Evolutionary conservation across 2,329 filamentous ascomycete species (phyloP).

Genomic region (Talaromyces islandicus): DNA sequence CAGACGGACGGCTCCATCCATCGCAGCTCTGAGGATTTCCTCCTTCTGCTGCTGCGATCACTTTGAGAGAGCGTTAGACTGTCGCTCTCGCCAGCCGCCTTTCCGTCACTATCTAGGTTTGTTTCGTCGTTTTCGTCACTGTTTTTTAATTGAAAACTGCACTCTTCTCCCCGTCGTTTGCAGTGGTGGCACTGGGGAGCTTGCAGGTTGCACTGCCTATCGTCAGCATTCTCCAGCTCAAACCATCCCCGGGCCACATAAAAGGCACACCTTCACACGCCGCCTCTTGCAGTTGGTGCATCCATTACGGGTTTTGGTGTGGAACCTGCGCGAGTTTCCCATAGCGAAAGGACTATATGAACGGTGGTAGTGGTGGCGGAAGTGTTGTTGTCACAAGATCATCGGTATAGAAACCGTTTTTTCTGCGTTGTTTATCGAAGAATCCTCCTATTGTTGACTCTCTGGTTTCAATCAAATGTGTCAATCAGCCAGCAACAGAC

Average conservation of each 20-base stretch:
- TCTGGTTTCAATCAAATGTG: neutral
- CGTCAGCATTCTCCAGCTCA: neutral
- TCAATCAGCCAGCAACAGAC: neutral
- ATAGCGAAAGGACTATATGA: neutral
- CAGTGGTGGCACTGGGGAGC: constrained; percentile 11
- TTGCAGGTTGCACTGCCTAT: constrained; percentile 9
- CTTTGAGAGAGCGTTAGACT: neutral
- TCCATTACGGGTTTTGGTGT: constrained; percentile 11
- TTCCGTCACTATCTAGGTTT: neutral
- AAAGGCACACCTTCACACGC: constrained; percentile 8
- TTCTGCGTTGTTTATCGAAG: neutral
- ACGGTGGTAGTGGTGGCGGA: neutral
- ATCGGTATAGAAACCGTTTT: neutral
- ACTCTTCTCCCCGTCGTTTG: constrained; percentile 11
- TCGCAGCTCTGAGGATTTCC: neutral
- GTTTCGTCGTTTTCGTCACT: neutral
- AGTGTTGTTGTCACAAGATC: neutral
- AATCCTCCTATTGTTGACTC: neutral
- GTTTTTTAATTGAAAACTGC: constrained; percentile 8
- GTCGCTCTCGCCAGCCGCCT: neutral
- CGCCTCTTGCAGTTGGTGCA: constrained; percentile 10
- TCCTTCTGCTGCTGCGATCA: neutral
- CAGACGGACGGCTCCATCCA: constrained; percentile 4
- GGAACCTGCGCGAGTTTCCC: constrained; percentile 10
- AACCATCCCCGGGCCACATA: neutral